Base-by-base conservation (phyloP, 352 stramenopile genomes). In the Globisporangium barbulae region DNA sequence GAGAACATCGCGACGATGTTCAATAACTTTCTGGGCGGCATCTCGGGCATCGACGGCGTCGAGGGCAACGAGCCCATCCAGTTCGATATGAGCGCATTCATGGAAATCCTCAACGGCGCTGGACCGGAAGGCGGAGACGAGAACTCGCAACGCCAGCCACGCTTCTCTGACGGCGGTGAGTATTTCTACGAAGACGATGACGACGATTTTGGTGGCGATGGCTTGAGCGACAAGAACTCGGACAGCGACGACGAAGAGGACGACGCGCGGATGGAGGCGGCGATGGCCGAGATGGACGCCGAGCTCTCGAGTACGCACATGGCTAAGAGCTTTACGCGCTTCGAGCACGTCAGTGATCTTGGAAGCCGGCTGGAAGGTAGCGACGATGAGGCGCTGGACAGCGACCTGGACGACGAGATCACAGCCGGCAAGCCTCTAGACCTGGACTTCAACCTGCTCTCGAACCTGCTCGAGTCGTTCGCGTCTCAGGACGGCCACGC, bases 401-500 rank as follows among this genome's bases (percentile, higher is more conserved):
- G 2, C 31, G 63, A 55, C n/a, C 47, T 45, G 22, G 53, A 72
- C 31, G 15, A 76, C 31, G 61, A 75, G 3, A 47, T 56, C 70
- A 19, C 33, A 3, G 67, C 75, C 3, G 60, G 75, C 48, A 78
- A 81, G 47, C 81, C 83, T 21, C 65, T 94, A 42, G 78, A 94
- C 54, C 49, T 95, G 45, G 83, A 96, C 69, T 93, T 86, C 58
- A 89, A 96, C 67, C 58, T 96, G 70, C 65, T 96, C 47, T 87
- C 83, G 0, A 93, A 92, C 59, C 67, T 96, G 53, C 69, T 96
- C 19, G 85, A 92, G 57, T 94, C 84, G 9, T 77, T 96, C 44
- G 84, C 83, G 22, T 89, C 83, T 12, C 88, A 96, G 63, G 79
- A 91, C 25, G 85, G 84, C 6, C 61, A 83, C 22, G 76, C 81